phyloP scores from a whole-genome alignment of 163 green algal genomes.

The Chloroidium sp. region DNA sequence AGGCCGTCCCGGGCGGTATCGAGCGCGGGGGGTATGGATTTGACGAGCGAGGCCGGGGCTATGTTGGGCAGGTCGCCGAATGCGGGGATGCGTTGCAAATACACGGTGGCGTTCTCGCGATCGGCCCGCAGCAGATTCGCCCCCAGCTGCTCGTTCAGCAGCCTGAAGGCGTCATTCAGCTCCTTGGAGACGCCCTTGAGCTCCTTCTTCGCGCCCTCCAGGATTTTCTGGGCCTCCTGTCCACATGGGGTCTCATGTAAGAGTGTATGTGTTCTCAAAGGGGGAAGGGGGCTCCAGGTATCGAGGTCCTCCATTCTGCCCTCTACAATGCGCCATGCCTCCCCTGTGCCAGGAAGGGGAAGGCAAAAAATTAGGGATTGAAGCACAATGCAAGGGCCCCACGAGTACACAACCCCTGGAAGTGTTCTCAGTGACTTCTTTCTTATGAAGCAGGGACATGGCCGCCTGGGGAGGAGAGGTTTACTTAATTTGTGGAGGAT shows the following conservation, averaged over 20 bases:
- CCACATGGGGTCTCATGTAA: neutral
- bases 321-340: no score
- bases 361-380: no score
- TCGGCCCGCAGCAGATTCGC: constrained; percentile 30
- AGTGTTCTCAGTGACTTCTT: no score
- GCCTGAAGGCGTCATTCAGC: constrained; percentile 51
- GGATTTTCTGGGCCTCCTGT: constrained; percentile 21
- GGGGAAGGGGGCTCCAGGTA: no score
- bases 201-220: constrained; percentile 24
- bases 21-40: constrained; percentile 28
- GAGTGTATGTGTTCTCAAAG: no score
- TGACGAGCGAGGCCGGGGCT: constrained; percentile 55
- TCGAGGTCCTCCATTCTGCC: no score
- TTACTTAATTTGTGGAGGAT: no score
- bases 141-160: constrained; percentile 38
- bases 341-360: no score
- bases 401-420: no score
- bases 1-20: constrained; percentile 48
- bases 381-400: no score
- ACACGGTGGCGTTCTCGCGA: constrained; percentile 85
- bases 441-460: no score
- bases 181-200: constrained; percentile 53
- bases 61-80: constrained; percentile 59
- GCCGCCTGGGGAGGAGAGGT: no score
- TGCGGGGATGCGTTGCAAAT: constrained; percentile 61